Base-by-base conservation (phyloP, 1,139 yeast species). In the Pichia sp. region DNA sequence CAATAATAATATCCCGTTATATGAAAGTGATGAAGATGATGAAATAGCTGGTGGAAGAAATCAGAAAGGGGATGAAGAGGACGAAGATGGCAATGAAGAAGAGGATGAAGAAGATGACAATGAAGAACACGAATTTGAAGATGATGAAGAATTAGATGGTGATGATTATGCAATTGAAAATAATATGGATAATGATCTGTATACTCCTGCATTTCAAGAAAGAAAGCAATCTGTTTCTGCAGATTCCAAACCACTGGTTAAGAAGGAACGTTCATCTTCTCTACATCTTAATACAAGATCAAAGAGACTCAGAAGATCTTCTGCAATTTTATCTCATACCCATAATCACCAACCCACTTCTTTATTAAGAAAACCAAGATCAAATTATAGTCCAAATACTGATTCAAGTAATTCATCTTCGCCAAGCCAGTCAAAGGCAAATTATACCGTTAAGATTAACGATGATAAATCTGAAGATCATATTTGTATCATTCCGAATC, bases 401-500 rank as follows among this genome's bases (percentile, higher is more conserved):
- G 36, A 32, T 11, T 32, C 36, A 18, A 32, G 8, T 11, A 16
- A 32, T 20, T n/a, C 16, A 30, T 7, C 36, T 23, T 15, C 13
- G 11, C 13, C 20, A 18, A 30, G 7, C 11, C 35, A n/a, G 1
- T 11, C 35, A 7, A 18, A 18, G 13, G 36, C 22, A 20, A 20
- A 32, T 15, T 22, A n/a, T 41, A 37, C 29, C 23, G 26, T 24
- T 15, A 16, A 32, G 18, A 13, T 41, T 9, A 37, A 42, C 25
- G 56, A 55, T 11, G 51, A 43, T 30, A 51, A 45, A 15, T 52
- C 45, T 15, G 62, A 64, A 32, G 71, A 72, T 9, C 84, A 77
- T 54, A 70, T 76, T 38, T 82, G 89, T 63, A 76, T 75, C 49
- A 70, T 85, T 63, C 68, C 77, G 20, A 83, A 82, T 60, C 82